Base-by-base conservation (phyloP, 2,329 filamentous ascomycete species). In the Trichoderma sp. region DNA sequence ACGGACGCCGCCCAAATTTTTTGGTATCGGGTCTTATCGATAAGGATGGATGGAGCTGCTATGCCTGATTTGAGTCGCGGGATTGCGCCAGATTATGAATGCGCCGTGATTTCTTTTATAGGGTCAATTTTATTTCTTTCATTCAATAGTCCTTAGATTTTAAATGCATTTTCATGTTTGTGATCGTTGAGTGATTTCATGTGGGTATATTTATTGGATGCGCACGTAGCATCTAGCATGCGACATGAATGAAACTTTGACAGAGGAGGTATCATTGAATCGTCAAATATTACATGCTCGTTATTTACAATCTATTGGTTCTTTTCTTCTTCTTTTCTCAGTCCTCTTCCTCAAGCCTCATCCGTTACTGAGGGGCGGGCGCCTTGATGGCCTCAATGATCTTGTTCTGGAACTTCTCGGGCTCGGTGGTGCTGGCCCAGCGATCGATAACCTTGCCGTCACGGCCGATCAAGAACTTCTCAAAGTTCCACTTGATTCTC, bases 401-500 rank as follows among this genome's bases (percentile, higher is more conserved):
- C 4, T 89, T 85, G 77, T 89, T 88, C 90, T 96, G 93, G 80
- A 99, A 86, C 53, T 86, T 85, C 87, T 96, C 94, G 1, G 97
- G 97, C 89, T 95, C 97, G 76, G 93, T 95, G 21, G 91, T 93
- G 84, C 94, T 96, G 41, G 94, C 94, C 95, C 95, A 99, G 78
- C 97, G 88, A 33, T 90, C 90, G 86, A 94, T 93, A 80, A 98
- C 95, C 86, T 93, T 90, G 31, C 97, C 97, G 84, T 98, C 95
- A 77, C 91, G 90, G 76, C 93, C 93, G 78, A 99, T 88, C 78
- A 99, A 87, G 86, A 98, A 99, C 91, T 99, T 99, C 86, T 99
- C 97, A 88, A 98, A 99, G 87, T 99, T 99, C 97, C 97, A 99
- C 93, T 98, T 98, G 81, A 99, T 89, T 77, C 92, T 86, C 92